Base-by-base conservation (phyloP, 192 early-diverging fungal species). In the Coemansia sp. region DNA sequence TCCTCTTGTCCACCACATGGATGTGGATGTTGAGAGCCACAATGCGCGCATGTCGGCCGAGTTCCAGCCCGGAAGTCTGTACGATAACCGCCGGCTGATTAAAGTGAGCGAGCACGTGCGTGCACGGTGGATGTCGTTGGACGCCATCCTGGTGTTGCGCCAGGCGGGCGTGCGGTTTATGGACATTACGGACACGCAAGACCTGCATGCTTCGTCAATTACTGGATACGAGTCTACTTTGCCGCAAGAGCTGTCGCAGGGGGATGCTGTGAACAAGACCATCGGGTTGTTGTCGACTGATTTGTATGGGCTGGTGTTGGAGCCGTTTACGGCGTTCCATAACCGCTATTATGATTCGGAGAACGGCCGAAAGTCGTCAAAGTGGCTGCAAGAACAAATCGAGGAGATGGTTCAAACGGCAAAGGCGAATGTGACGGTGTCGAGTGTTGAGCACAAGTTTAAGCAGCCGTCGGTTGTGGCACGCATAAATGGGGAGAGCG, bases 261-360 rank as follows among this genome's bases (percentile, higher is more conserved):
- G 85, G 36, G 60, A 83, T n/a, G 77, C 88, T 69, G 88, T 93
- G 4, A 60, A 72, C 7, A 69, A 77, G 8, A 84, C 90, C 15
- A 74, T 90, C 53, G 68, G 46, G n/a, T 65, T 70, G 21, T 82
- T 98, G 55, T 87, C 86, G 6, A 86, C 87, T 12, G 62, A 81
- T 31, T 65, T 82, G 60, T 91, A 96, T 83, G 77, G 87, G 47
- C 62, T 83, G 17, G 87, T 87, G 42, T 71, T 98, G 65, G 85
- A 75, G 40, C 81, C 75, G 11, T 93, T 98, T 63, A 93, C 93
- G 4, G 78, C 69, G 20, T 96, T 98, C 86, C 77, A 85, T 42
- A 98, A 87, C 61, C 88, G 96, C 14, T 97, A 97, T 79, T 98
- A 93, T 83, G 90, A 91, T 62, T 86, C 87, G 44, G 60, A 85